Evolutionary conservation across 2,329 filamentous ascomycete genomes (phyloP).

Genomic region (Conoideocrella luteorostrata): DNA sequence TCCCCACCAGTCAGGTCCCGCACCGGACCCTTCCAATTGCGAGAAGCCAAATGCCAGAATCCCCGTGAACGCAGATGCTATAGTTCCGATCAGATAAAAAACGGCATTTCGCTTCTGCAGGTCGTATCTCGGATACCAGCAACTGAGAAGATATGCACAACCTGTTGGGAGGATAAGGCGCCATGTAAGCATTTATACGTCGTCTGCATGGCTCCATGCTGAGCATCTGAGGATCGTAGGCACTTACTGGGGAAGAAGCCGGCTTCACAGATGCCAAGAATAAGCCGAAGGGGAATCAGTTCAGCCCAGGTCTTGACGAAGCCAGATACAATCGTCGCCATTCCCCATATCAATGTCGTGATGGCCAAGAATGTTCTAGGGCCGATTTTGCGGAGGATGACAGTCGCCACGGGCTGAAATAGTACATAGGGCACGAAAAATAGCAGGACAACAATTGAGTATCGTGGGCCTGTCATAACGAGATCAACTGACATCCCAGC

Average conservation of each 20-base stretch:
- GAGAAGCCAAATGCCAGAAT: not conserved
- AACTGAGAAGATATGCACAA: no score
- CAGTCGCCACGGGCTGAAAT: constrained; percentile 16
- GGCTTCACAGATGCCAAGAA: not conserved
- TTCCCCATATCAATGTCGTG: constrained; percentile 16
- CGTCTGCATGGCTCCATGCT: not conserved
- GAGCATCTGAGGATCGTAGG: no score
- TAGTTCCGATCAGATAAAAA: not conserved
- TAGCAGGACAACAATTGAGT: constrained; percentile 13
- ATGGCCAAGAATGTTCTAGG: constrained; percentile 15
- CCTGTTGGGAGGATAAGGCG: no score
- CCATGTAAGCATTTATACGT: no score
- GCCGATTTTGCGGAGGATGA: constrained; percentile 16
- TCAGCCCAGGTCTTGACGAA: constrained; percentile 11
- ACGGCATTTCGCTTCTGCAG: constrained; percentile 12
- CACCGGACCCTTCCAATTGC: not conserved
- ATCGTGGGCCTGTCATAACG: constrained; percentile 7
- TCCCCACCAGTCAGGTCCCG: no score
- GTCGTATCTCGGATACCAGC: no score
- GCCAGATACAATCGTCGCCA: constrained; percentile 13
- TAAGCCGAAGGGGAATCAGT: not conserved
- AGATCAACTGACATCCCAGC: constrained; percentile 13
- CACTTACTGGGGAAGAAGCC: no score
- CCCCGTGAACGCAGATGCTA: not conserved
- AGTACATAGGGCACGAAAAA: constrained; percentile 19